Percentiles rank a stretch among this genome's conserved stretches.
Conservation (phyloP, 2,329 filamentous ascomycete species). For the Lachnellula suecica region DNA sequence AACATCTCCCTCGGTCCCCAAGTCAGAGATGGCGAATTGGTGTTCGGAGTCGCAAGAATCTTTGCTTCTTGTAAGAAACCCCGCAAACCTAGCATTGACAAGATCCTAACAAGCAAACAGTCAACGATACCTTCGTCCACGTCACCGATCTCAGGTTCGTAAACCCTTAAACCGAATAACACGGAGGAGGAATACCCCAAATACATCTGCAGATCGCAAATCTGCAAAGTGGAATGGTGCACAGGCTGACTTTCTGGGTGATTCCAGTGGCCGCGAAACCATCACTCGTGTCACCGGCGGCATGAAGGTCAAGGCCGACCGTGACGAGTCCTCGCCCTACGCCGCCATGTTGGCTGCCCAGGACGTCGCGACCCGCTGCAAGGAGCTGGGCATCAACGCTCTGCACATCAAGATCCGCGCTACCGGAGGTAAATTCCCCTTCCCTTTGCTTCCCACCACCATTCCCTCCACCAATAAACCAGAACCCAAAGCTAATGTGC, state of each 20-base stretch:
- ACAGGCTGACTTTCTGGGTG: conserved; percentile 66
- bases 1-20: too few relatives aligned
- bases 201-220: conserved; percentile 1
- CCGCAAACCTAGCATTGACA: too few relatives aligned
- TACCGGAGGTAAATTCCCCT: conserved; percentile 73
- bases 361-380: conserved; percentile 90
- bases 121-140: conserved; percentile 79
- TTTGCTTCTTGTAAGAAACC: too few relatives aligned
- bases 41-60: conserved; percentile 78
- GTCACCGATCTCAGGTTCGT: conserved; percentile 96
- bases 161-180: conserved; percentile 24
- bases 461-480: background rate
- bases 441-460: background rate
- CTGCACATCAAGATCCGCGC: conserved; percentile 99
- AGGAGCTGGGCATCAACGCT: conserved; percentile 84
- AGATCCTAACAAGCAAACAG: too few relatives aligned
- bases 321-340: conserved; percentile 99
- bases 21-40: too few relatives aligned
- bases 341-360: conserved; percentile 99
- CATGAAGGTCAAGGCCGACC: conserved; percentile 99
- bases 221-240: conserved; percentile 34
- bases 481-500: conserved; percentile 9
- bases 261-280: conserved; percentile 96
- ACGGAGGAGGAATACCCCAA: conserved; percentile 3
- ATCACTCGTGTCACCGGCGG: conserved; percentile 99